A percentile compares a stretch with the other conserved stretches of the same genome.
These are phyloP conservation scores for Phytophthora fragariaefolia DNA, from an alignment of 352 stramenopile species.

Conservation along the genomic window DNA sequence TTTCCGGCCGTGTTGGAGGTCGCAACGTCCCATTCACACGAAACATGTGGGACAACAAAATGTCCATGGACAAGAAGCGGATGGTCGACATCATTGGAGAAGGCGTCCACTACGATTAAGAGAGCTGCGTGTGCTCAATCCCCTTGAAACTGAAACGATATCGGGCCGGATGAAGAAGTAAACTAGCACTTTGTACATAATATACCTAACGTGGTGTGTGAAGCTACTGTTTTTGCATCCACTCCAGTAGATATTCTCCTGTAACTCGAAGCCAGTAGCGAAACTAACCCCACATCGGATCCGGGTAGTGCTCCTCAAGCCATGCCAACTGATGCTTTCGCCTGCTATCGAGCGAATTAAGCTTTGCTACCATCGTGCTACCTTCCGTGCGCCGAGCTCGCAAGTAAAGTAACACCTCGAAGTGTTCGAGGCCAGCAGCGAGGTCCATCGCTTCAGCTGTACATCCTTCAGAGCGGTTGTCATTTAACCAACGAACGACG, in stretches of 20 bases:
- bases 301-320: not conserved
- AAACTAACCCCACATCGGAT: no score
- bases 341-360: not conserved
- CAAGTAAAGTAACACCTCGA: not conserved
- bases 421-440: not conserved
- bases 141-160: not conserved
- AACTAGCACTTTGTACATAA: not conserved
- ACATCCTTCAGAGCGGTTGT: slow-evolving; percentile 1
- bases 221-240: no score
- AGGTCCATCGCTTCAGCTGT: slow-evolving; percentile 1
- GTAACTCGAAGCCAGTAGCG: no score
- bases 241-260: no score
- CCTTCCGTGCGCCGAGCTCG: not conserved
- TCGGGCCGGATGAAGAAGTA: not conserved
- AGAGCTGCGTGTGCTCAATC: not conserved
- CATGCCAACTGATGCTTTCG: not conserved
- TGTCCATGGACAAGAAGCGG: slow-evolving; percentile 41
- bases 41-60: slow-evolving; percentile 69
- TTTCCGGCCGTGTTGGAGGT: slow-evolving; percentile 49
- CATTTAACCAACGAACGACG: slow-evolving; percentile 1
- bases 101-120: slow-evolving; percentile 37
- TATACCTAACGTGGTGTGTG: no score
- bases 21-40: slow-evolving; percentile 68
- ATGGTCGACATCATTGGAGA: slow-evolving; percentile 59
- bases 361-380: not conserved